Conservation (phyloP, 2,329 filamentous ascomycete species). For the Plectosphaerella plurivora region DNA sequence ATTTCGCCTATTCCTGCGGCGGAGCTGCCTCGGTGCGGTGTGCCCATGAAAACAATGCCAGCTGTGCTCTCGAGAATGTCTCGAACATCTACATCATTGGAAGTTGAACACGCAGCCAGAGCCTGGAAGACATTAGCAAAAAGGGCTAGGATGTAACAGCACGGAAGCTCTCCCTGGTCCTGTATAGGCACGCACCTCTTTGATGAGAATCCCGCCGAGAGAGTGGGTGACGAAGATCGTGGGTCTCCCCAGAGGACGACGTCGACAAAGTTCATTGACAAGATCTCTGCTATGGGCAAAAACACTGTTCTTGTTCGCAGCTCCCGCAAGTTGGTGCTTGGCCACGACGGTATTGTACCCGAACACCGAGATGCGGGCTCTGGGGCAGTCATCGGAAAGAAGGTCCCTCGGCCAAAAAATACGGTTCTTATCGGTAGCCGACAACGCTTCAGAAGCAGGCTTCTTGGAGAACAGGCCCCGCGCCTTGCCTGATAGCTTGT, state of each 20-base stretch:
- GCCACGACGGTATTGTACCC: constrained; percentile 11
- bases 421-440: not conserved
- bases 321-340: not conserved
- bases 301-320: constrained; percentile 6
- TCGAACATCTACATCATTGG: not conserved
- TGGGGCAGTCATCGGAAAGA: constrained; percentile 5
- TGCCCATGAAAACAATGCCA: constrained; percentile 12
- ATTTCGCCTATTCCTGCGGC: constrained; percentile 6
- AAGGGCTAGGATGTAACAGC: too few relatives aligned
- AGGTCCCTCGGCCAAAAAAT: constrained; percentile 10
- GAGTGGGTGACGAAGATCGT: constrained; percentile 12
- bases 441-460: not conserved
- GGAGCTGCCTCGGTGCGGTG: constrained; percentile 12
- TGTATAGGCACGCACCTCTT: constrained; percentile 4
- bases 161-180: too few relatives aligned
- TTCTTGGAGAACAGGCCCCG: not conserved
- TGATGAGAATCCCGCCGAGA: constrained; percentile 12
- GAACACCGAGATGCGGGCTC: constrained; percentile 5
- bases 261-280: constrained; percentile 3
- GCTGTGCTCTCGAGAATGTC: constrained; percentile 6
- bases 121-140: not conserved
- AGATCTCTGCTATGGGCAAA: constrained; percentile 9
- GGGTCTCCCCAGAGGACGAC: not conserved
- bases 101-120: not conserved
- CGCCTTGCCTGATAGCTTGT: not conserved